Base-by-base conservation (phyloP, 148 eudicot species). In the Diospyros kaki region DNA sequence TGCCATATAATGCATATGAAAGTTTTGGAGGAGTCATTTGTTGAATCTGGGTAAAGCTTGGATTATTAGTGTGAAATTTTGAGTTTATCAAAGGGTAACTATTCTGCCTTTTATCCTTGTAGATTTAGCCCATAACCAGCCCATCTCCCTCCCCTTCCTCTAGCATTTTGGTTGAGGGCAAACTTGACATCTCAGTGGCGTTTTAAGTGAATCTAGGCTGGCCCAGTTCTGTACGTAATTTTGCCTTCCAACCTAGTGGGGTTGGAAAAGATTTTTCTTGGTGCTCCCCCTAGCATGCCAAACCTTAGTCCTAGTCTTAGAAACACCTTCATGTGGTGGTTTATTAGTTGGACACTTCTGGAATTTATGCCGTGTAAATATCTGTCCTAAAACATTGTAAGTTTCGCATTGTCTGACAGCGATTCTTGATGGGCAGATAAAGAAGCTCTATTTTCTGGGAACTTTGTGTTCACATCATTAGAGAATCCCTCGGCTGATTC, bases 401-500 rank as follows among this genome's bases (percentile, higher is more conserved):
- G 1, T 40, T 55, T 58, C 9, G 13, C 14, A 42, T 72, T 5
- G 51, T 72, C 73, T 48, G 43, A 15, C 71, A 41, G 62, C 2
- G 39, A 8, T 46, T 14, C 39, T 43, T 75, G 48, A 13, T 75
- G 11, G 62, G 75, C 82, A 84, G 90, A 87, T 65, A 87, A 84
- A 75, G 88, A 85, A 79, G 80, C 88, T 71, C 66, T 87, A 66
- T 74, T 74, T 46, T 81, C 88, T 38, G 90, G 90, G 40, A 87
- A 87, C 78, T 87, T 87, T 75, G 64, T 78, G 79, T 87, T 87
- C 83, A 85, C 86, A 5, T 43, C 85, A 40, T 60, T 87, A 63
- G 81, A 83, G 66, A 80, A 71, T 43, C 51, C 71, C 12, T 65
- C 60, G 14, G 8, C 80, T 28, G 12, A 1, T 61, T 4, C 12